Percentiles rank a stretch among this genome's conserved stretches.
phyloP scores from a whole-genome alignment of 192 early-diverging fungal genomes.

The Entomortierella chlamydospora region DNA sequence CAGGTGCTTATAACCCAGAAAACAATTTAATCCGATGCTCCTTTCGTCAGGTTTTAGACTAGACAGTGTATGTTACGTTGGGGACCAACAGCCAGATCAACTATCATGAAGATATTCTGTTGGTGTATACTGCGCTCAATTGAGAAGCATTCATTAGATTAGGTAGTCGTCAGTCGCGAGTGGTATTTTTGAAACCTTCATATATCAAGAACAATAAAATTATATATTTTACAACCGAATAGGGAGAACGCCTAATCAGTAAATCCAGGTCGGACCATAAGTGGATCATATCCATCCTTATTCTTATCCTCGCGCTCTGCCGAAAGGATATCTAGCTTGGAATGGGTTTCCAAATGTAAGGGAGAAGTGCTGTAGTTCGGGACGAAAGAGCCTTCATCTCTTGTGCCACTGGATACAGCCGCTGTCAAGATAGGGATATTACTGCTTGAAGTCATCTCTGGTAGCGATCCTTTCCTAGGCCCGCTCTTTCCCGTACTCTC shows the following conservation, averaged over 20 bases:
- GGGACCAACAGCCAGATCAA: no score
- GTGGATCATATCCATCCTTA: slow-evolving; percentile 42
- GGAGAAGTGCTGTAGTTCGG: neutral
- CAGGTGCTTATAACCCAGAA: no score
- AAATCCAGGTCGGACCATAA: slow-evolving; percentile 40
- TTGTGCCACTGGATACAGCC: neutral
- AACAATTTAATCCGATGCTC: no score
- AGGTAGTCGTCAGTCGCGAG: no score
- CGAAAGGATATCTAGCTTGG: slow-evolving; percentile 10
- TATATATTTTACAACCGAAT: neutral
- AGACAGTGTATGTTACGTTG: no score
- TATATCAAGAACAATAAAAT: no score
- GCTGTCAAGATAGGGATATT: neutral
- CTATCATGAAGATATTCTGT: no score
- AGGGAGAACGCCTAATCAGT: slow-evolving; percentile 4
- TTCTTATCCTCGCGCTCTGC: slow-evolving; percentile 29
- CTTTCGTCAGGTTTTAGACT: no score
- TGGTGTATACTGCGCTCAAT: no score
- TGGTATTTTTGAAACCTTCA: no score
- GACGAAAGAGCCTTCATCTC: neutral
- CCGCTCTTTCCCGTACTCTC: neutral
- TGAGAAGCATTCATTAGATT: no score
- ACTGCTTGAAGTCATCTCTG: slow-evolving; percentile 18
- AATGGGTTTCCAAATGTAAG: neutral
- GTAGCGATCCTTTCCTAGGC: slow-evolving; percentile 23